Evolutionary conservation across 768 basidiomycete genomes (phyloP).

Genomic region (Crucibulum laeve): DNA sequence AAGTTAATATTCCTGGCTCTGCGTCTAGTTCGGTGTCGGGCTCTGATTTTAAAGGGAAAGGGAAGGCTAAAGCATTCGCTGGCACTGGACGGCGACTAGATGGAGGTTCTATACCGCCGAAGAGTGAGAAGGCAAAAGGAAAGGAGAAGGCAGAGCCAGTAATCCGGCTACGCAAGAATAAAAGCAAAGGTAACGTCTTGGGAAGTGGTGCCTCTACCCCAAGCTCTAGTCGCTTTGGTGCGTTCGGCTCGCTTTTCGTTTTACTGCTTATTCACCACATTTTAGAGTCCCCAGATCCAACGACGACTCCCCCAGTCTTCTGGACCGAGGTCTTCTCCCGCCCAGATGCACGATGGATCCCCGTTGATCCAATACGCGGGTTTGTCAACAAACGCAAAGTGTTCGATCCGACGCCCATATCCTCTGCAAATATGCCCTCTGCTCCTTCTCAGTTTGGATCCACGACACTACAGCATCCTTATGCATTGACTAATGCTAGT

Average conservation of each 20-base stretch:
- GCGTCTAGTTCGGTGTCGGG: slow-evolving; percentile 13
- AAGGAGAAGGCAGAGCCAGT: slow-evolving; percentile 52
- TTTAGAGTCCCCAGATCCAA: slow-evolving; percentile 46
- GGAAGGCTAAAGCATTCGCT: slow-evolving; percentile 22
- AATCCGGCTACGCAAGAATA: slow-evolving; percentile 56
- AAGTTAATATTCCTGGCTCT: slow-evolving; percentile 18
- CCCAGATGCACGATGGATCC: slow-evolving; percentile 87
- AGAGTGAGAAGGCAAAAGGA: slow-evolving; percentile 48
- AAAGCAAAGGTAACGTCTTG: slow-evolving; percentile 43
- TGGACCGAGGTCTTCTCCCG: slow-evolving; percentile 98
- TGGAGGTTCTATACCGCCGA: slow-evolving; percentile 25
- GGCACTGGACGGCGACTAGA: slow-evolving; percentile 39
- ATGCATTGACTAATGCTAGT: slow-evolving; percentile 8
- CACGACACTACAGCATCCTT: slow-evolving; percentile 11
- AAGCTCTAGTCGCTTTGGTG: slow-evolving; percentile 16
- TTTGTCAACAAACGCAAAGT: slow-evolving; percentile 76
- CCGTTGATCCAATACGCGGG: slow-evolving; percentile 83
- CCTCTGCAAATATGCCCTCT: slow-evolving; percentile 7
- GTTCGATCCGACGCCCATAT: slow-evolving; percentile 63
- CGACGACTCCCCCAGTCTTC: slow-evolving; percentile 75
- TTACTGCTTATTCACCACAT: slow-evolving; percentile 2
- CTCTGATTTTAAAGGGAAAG: slow-evolving; percentile 28
- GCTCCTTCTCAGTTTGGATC: slow-evolving; percentile 9
- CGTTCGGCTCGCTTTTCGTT: slow-evolving; percentile 7
- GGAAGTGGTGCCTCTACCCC: slow-evolving; percentile 22